Base-by-base conservation (phyloP, 129 eudicot genomes). In the Flaveria robusta region DNA sequence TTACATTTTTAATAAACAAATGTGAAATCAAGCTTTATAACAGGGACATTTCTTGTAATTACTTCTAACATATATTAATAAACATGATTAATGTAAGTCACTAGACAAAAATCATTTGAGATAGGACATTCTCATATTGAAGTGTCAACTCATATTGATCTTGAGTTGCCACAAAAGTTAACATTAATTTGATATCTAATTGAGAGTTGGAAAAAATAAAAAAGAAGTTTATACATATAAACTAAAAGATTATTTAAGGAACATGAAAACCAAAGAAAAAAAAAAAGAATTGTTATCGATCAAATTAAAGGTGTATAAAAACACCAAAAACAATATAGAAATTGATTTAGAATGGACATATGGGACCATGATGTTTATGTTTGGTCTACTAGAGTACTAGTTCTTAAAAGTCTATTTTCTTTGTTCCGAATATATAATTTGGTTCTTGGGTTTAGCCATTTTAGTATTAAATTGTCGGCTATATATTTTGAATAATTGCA, bases 361-460 rank as follows among this genome's bases (percentile, higher is more conserved):
- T 67, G 71, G 71, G 52, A 19, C 52, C 22, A 2, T 20, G 31
- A 39, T 67, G 71, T 67, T 51, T n/a, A 37, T 39, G 18, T 41
- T 41, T 67, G 71, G 49, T 7, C 52, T 18, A 37, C 19, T 67
- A 7, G 49, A 3, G 34, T 18, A 37, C 19, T 67, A 7, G 18
- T 41, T 11, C 19, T 19, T 51, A 67, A 67, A 41, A 10, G 41
- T 31, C 9, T 42, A 67, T 41, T 67, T 37, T 22, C 52, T 67
- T 39, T 39, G 51, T 18, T 67, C 71, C 71, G n/a, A 67, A 41
- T 16, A 20, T 41, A 22, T 9, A 41, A 2, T 19, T 66, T 66
- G 71, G 15, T 66, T 66, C 13, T 9, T 39, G 34, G 11, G 2
- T 7, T 10, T 52, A 2, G 59, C 23, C 58, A n/a, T 51, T 16